Conservation (phyloP, 2,329 filamentous ascomycete species). For the Pyrenochaeta sp. region DNA sequence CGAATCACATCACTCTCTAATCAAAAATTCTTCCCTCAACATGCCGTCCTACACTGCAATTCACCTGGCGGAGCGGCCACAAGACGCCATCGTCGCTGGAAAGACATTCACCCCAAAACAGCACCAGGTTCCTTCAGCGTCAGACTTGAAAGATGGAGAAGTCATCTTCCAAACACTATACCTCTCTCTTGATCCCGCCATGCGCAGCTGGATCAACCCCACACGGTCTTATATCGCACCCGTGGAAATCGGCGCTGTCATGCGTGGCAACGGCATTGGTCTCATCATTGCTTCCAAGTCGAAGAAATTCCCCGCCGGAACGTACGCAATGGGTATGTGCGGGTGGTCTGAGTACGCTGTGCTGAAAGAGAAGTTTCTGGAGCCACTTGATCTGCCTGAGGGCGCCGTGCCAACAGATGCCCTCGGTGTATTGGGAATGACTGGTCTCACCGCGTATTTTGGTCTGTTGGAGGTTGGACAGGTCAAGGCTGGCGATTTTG, state of each 20-base stretch:
- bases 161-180: slow-evolving; percentile 69
- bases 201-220: slow-evolving; percentile 73
- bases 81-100: slow-evolving; percentile 67
- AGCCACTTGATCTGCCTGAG: slow-evolving; percentile 55
- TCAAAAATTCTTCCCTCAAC: neutral
- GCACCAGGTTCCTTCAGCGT: slow-evolving; percentile 55
- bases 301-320: slow-evolving; percentile 63
- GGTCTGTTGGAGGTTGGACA: slow-evolving; percentile 74
- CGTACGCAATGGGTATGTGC: slow-evolving; percentile 61
- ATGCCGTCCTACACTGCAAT: slow-evolving; percentile 58
- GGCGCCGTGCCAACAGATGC: slow-evolving; percentile 66
- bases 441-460: slow-evolving; percentile 79
- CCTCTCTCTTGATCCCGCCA: slow-evolving; percentile 77
- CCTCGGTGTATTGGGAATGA: slow-evolving; percentile 63
- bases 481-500: slow-evolving; percentile 74
- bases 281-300: slow-evolving; percentile 70
- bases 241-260: slow-evolving; percentile 71
- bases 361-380: slow-evolving; percentile 60
- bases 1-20: neutral
- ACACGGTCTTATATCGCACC: slow-evolving; percentile 72
- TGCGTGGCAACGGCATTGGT: slow-evolving; percentile 70
- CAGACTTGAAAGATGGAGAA: slow-evolving; percentile 69
- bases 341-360: slow-evolving; percentile 76
- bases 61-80: slow-evolving; percentile 71
- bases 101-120: slow-evolving; percentile 68